phyloP scores from a whole-genome alignment of 169 alveolate genomes.

The Perkinsus marinus region DNA sequence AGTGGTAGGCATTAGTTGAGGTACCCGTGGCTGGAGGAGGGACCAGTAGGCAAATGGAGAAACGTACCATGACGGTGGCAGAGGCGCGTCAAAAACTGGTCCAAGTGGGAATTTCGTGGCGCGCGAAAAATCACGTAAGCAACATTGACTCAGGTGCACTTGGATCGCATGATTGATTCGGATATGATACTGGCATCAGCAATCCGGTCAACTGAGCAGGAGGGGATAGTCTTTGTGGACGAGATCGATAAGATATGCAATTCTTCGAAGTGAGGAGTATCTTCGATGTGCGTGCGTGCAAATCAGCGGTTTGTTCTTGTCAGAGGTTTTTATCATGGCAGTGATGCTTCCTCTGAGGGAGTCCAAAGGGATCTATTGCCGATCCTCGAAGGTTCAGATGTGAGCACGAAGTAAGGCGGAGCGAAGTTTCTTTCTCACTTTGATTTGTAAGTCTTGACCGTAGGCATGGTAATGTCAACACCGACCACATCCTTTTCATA shows the following conservation, averaged over 20 bases:
- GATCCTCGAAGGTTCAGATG: slow-evolving; percentile 67
- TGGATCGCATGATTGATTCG: slow-evolving; percentile 26
- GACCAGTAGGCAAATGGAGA: slow-evolving; percentile 24
- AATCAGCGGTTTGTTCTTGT: neutral
- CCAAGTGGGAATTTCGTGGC: slow-evolving; percentile 11
- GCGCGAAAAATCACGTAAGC: neutral
- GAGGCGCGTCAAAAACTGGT: slow-evolving; percentile 37
- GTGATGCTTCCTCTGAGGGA: slow-evolving; percentile 75
- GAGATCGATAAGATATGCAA: slow-evolving; percentile 71
- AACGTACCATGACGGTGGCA: slow-evolving; percentile 26
- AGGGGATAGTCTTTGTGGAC: slow-evolving; percentile 75
- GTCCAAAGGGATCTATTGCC: slow-evolving; percentile 76
- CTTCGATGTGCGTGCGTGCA: neutral
- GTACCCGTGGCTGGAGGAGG: slow-evolving; percentile 3
- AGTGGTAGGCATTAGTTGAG: neutral
- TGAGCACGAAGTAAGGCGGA: slow-evolving; percentile 41
- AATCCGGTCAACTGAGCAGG: slow-evolving; percentile 47
- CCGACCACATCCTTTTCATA: slow-evolving; percentile 68
- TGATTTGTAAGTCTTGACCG: neutral
- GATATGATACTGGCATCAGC: slow-evolving; percentile 51
- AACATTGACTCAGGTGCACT: slow-evolving; percentile 1
- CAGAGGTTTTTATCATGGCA: slow-evolving; percentile 29
- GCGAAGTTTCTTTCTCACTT: neutral
- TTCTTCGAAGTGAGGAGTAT: neutral
- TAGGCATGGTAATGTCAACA: slow-evolving; percentile 51